Percentiles rank a stretch among this genome's conserved stretches.
These are phyloP conservation scores for Cyclocybe cylindracea DNA, from an alignment of 768 basidiomycete genomes.

Conservation along the genomic window DNA sequence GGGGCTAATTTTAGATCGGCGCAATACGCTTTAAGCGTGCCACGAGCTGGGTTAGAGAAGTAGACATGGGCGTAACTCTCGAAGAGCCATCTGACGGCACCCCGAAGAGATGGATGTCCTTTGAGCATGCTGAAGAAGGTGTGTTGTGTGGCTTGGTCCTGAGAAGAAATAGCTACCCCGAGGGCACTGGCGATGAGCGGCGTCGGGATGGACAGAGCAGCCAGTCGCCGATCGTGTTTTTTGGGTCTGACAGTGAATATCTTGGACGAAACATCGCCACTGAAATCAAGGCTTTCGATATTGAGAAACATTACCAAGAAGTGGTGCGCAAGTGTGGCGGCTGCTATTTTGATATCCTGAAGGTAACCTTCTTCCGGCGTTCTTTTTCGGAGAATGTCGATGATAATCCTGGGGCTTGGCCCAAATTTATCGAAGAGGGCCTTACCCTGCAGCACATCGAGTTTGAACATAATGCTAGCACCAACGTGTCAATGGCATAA, in stretches of 20 bases:
- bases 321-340: not conserved
- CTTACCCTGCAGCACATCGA: conserved; percentile 1
- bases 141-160: conserved; percentile 7
- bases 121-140: conserved; percentile 5
- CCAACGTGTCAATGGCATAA: conserved; percentile 3
- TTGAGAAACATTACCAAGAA: conserved; percentile 2
- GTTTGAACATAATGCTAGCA: not conserved
- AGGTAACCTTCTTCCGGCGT: not conserved
- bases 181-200: conserved; percentile 5
- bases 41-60: conserved; percentile 3
- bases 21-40: not conserved
- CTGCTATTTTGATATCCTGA: conserved; percentile 3
- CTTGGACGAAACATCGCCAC: conserved; percentile 8
- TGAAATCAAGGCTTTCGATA: conserved; percentile 8
- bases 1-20: not conserved
- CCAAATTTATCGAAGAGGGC: no score
- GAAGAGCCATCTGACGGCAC: conserved; percentile 7
- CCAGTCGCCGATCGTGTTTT: not conserved
- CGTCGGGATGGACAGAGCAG: conserved; percentile 4
- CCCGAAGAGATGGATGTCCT: conserved; percentile 5
- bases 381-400: conserved; percentile 2
- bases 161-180: conserved; percentile 6
- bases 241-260: conserved; percentile 8
- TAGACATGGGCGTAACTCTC: conserved; percentile 8
- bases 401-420: conserved; percentile 1